Percentiles rank a stretch among this genome's conserved stretches.
These are phyloP conservation scores for Dispira parvispora DNA, from an alignment of 192 early-diverging fungal species.

Conservation along the genomic window DNA sequence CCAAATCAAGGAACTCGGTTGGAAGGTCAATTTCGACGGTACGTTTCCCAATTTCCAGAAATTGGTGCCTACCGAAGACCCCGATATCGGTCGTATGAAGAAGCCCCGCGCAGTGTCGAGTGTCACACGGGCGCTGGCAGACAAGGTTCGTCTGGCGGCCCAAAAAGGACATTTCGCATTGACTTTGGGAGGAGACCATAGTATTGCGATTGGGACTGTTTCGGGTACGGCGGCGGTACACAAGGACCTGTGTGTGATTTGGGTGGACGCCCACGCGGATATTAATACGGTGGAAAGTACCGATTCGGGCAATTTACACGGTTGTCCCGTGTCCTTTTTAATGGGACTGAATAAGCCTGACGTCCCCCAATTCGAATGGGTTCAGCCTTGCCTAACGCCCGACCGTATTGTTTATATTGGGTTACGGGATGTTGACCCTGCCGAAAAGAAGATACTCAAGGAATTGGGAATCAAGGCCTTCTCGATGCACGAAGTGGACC, in stretches of 20 bases:
- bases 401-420: slow-evolving; percentile 89
- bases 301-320: slow-evolving; percentile 84
- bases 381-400: slow-evolving; percentile 51
- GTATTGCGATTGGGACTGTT: slow-evolving; percentile 81
- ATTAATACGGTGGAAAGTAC: slow-evolving; percentile 87
- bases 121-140: slow-evolving; percentile 48
- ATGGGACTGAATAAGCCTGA: slow-evolving; percentile 39
- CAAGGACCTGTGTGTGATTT: slow-evolving; percentile 72
- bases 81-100: slow-evolving; percentile 64
- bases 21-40: slow-evolving; percentile 56
- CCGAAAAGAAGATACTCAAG: slow-evolving; percentile 71
- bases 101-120: slow-evolving; percentile 68
- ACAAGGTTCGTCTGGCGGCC: slow-evolving; percentile 44
- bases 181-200: slow-evolving; percentile 92
- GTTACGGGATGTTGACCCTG: slow-evolving; percentile 79
- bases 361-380: slow-evolving; percentile 55
- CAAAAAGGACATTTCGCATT: slow-evolving; percentile 59
- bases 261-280: slow-evolving; percentile 91
- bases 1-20: slow-evolving; percentile 68
- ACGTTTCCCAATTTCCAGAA: slow-evolving; percentile 47
- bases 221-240: slow-evolving; percentile 58
- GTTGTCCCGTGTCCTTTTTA: slow-evolving; percentile 85
- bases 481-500: slow-evolving; percentile 92
- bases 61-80: slow-evolving; percentile 48
- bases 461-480: slow-evolving; percentile 81